Percentiles rank a stretch among this genome's conserved stretches.
phyloP scores from a whole-genome alignment of 2,329 filamentous ascomycete genomes.

The Exophiala phaeomuriformis region DNA sequence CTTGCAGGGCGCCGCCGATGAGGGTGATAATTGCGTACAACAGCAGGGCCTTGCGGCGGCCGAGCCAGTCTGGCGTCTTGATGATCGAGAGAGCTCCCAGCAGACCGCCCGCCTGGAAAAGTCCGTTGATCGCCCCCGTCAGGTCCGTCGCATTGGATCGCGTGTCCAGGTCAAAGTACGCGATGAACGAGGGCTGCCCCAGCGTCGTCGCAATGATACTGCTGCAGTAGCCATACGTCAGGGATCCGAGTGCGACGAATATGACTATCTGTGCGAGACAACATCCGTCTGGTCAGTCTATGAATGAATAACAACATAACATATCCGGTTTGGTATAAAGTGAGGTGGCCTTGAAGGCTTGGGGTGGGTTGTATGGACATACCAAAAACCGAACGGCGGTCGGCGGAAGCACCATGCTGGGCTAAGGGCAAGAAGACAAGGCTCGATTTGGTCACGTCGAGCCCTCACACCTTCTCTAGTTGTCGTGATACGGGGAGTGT shows the following conservation, averaged over 20 bases:
- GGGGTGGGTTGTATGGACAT: not conserved
- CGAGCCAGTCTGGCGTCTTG: conserved; percentile 1
- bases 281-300: too few relatives aligned
- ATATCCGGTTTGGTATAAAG: too few relatives aligned
- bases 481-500: not conserved
- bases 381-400: not conserved
- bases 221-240: conserved; percentile 1
- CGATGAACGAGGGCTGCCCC: conserved; percentile 42
- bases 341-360: too few relatives aligned
- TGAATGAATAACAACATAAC: not conserved
- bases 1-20: conserved; percentile 17
- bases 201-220: conserved; percentile 13
- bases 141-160: conserved; percentile 36
- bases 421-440: too few relatives aligned
- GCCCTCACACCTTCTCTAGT: not conserved
- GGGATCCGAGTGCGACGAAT: conserved; percentile 2
- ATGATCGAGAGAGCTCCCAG: conserved; percentile 27
- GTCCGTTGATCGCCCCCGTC: conserved; percentile 26
- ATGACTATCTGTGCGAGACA: conserved; percentile 1
- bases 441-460: not conserved
- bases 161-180: conserved; percentile 36
- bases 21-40: conserved; percentile 27
- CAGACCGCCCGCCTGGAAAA: conserved; percentile 6
- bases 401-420: not conserved
- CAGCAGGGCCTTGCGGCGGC: conserved; percentile 27